These are phyloP conservation scores for Arabidopsis thaliana DNA, from an alignment of 345 rosid genomes.

Conservation along the genomic window DNA sequence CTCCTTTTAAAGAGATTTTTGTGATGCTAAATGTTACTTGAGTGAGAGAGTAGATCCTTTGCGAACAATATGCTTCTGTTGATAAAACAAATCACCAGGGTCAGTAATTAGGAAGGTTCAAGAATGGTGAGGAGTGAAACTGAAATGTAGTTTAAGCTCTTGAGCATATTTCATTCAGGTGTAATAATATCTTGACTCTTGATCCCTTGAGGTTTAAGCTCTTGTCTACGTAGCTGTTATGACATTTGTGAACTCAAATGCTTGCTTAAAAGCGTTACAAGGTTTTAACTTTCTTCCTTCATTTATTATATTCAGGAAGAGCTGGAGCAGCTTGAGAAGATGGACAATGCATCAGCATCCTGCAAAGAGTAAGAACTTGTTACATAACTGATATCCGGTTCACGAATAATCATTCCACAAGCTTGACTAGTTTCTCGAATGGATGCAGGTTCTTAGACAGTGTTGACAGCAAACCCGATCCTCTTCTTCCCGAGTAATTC, in stretches of 20 bases:
- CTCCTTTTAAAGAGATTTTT: not conserved
- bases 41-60: not conserved
- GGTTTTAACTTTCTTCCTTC: constrained; percentile 8
- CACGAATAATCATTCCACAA: not conserved
- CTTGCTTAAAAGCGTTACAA: not conserved
- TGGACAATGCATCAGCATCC: constrained; percentile 69
- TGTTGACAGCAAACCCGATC: constrained; percentile 72
- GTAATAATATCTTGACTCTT: not conserved
- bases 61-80: not conserved
- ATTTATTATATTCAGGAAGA: constrained; percentile 62
- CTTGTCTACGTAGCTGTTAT: constrained; percentile 11
- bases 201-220: not conserved
- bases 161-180: not conserved
- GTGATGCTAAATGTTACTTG: not conserved
- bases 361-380: constrained; percentile 67
- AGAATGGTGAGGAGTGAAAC: constrained; percentile 2
- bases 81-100: not conserved
- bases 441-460: constrained; percentile 59
- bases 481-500: constrained; percentile 72
- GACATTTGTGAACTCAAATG: constrained; percentile 2
- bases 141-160: not conserved
- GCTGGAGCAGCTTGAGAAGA: constrained; percentile 73
- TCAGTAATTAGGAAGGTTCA: constrained; percentile 13
- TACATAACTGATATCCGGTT: not conserved
- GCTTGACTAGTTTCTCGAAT: constrained; percentile 13